Evolutionary conservation across 192 early-diverging fungal species (phyloP), one percentile per base, ranked within the genome.

Genomic region (Gigaspora rosea): DNA sequence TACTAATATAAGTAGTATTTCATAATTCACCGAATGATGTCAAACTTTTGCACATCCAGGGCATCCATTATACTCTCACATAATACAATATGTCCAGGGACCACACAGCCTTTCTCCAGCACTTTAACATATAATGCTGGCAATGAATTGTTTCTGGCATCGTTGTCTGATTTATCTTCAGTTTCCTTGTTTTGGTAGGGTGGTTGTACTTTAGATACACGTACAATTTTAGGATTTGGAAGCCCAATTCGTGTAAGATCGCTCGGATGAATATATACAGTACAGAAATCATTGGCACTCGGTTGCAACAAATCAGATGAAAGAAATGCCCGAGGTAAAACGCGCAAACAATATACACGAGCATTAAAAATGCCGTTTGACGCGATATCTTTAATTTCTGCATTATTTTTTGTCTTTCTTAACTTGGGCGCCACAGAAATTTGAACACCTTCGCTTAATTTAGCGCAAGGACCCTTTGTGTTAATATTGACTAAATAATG

Each of bases 381-480:
- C 3, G 75, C 77, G 2, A 86, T 66, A 56, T 79, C 81, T 22
- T 76, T 78, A 3, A 69, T 71, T 9, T 85, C 81, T 48, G 71
- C 22, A 13, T 70, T n/a, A 48, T 73, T 81, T 22, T 73, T 67
- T 50, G 78, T 79, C 36, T 73, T 72, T 50, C 92, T 85, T 61
- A 89, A 83, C 76, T 89, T 93, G 27, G 93, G 92, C 12, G 91
- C 90, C 15, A 95, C 93, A 67, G 86, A 84, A 51, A 95, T 86
- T 73, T 95, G 92, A 9, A 88, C 81, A 78, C 90, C 90, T 32
- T 88, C 87, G 10, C 83, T 86, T 7, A 95, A 81, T 79, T 90
- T 84, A 0, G 86, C 80, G 65, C 82, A 88, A 2, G 65, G 78
- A 0, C 83, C 75, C 8, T 72, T 63, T 0, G 93, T 91, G 78